Conservation (phyloP, 495 filamentous ascomycete species). For the Xylaria cubensis region DNA sequence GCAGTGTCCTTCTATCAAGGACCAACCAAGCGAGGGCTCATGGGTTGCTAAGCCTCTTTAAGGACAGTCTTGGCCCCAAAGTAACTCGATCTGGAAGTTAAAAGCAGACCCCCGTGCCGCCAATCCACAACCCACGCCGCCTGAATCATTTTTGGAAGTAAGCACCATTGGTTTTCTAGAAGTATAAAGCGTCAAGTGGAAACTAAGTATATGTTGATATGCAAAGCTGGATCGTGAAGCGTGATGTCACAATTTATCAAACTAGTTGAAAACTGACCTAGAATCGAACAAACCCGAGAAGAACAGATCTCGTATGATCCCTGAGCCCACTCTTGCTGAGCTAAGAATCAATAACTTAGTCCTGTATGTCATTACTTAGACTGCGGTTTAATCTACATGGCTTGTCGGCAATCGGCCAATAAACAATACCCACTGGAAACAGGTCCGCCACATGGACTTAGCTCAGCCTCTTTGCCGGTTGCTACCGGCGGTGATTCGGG, state of each 20-base stretch:
- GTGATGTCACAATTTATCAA: background rate
- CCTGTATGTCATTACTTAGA: background rate
- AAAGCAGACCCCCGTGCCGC: background rate
- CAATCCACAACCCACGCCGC: background rate
- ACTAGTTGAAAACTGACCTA: background rate
- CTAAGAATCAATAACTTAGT: background rate
- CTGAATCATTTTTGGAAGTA: background rate
- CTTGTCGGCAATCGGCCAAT: conserved; percentile 14
- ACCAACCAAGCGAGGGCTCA: background rate
- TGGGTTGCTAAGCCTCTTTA: background rate
- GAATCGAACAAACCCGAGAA: background rate
- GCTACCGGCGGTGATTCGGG: conserved; percentile 12
- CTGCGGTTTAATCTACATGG: background rate
- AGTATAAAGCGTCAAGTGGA: background rate
- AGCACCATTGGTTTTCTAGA: background rate
- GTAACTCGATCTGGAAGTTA: conserved; percentile 12
- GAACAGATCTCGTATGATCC: background rate
- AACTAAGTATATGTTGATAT: background rate
- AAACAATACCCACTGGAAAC: background rate
- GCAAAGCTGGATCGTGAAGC: background rate
- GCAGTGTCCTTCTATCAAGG: background rate
- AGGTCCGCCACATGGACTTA: conserved; percentile 11
- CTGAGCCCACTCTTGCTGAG: conserved; percentile 6
- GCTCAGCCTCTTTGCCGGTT: conserved; percentile 19
- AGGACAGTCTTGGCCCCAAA: background rate